These are phyloP conservation scores for Solanum paucissectum DNA, from an alignment of 257 asterid genomes.

Conservation along the genomic window DNA sequence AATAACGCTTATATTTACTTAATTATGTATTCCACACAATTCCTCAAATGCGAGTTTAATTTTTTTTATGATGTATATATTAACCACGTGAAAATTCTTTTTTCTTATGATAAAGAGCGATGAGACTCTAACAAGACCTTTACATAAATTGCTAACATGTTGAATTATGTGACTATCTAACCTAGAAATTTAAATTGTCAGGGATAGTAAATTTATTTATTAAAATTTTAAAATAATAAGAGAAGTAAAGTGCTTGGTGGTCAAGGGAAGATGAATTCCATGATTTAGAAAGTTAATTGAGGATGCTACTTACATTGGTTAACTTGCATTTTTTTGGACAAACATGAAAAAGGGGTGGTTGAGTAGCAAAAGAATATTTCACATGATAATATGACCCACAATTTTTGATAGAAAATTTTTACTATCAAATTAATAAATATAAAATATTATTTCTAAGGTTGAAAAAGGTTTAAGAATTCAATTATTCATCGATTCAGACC, in stretches of 20 bases:
- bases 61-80: neutral
- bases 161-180: neutral
- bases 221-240: too few species aligned
- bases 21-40: too few species aligned
- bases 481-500: too few species aligned
- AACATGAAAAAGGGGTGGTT: neutral
- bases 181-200: neutral
- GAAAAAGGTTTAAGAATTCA: too few species aligned
- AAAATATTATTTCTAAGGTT: too few species aligned
- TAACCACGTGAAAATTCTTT: neutral
- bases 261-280: neutral
- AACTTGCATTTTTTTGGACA: neutral
- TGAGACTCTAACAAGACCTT: neutral
- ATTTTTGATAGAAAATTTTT: too few species aligned
- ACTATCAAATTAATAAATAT: too few species aligned
- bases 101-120: neutral
- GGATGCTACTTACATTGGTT: neutral
- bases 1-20: neutral
- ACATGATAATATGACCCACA: neutral
- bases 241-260: neutral
- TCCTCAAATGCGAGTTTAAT: neutral
- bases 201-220: too few species aligned
- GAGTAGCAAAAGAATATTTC: neutral
- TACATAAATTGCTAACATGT: neutral
- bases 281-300: neutral